Conservation (phyloP, 306 rosid species). For the Prunus persica region DNA sequence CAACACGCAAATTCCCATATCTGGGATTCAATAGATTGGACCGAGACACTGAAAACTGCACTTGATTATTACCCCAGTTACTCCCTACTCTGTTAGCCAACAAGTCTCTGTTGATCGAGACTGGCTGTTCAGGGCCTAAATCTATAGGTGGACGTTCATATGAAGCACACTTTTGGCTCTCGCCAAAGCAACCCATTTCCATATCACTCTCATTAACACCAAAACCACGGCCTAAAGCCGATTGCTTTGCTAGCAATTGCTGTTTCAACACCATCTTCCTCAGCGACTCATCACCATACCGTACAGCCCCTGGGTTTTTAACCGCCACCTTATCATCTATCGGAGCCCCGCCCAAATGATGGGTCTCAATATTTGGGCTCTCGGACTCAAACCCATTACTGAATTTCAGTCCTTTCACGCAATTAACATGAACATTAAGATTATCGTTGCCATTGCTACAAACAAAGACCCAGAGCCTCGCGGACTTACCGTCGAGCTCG, state of each 20-base stretch:
- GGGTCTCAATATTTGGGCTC: not conserved
- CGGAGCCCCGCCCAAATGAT: not conserved
- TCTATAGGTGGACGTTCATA: not conserved
- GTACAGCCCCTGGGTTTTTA: not conserved
- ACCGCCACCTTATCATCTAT: not conserved
- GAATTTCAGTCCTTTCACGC: not conserved
- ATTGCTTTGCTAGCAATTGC: constrained; percentile 18
- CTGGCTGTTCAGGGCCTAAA: not conserved
- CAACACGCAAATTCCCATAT: constrained; percentile 23
- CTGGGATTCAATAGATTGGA: constrained; percentile 20
- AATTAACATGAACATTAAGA: not conserved
- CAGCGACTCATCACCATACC: constrained; percentile 8
- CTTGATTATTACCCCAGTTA: not conserved
- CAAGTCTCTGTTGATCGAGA: not conserved
- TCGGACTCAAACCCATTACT: not conserved
- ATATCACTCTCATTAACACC: not conserved
- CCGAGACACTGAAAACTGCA: not conserved
- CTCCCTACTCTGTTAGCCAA: constrained; percentile 1
- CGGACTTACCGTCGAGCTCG: constrained; percentile 12
- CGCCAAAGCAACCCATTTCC: constrained; percentile 1
- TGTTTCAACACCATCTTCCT: constrained; percentile 14
- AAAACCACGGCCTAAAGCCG: constrained; percentile 5
- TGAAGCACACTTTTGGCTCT: not conserved
- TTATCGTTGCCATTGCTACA: constrained; percentile 6
- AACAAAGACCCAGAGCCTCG: constrained; percentile 31